phyloP scores from a whole-genome alignment of 2,329 filamentous ascomycete genomes.

The Cladosporium velox region DNA sequence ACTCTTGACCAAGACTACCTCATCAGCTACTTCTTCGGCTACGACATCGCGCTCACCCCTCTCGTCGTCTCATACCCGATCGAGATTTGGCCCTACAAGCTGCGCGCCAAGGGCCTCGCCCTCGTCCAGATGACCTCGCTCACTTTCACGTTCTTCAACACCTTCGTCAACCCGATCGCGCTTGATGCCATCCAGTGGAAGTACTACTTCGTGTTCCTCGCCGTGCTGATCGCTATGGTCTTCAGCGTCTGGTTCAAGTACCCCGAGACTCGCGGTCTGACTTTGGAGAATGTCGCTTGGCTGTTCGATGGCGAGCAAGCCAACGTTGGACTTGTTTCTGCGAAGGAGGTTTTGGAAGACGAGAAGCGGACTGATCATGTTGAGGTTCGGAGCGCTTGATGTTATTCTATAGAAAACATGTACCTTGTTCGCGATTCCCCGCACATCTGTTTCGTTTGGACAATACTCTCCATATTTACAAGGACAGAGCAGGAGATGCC shows the following conservation, averaged over 20 bases:
- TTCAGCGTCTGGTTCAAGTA: constrained; percentile 60
- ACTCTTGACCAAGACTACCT: neutral
- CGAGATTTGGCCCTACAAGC: constrained; percentile 51
- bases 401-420: neutral
- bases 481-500: neutral
- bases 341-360: neutral
- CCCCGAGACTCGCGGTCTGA: constrained; percentile 29
- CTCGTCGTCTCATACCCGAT: constrained; percentile 36
- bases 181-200: constrained; percentile 32
- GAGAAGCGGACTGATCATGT: neutral
- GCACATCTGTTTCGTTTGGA: neutral
- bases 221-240: constrained; percentile 31
- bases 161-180: constrained; percentile 39
- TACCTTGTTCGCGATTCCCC: neutral
- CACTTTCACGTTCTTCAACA: constrained; percentile 49
- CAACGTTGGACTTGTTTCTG: constrained; percentile 1
- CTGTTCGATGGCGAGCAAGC: constrained; percentile 40
- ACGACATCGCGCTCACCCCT: constrained; percentile 35
- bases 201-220: constrained; percentile 53
- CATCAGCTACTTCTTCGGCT: constrained; percentile 13
- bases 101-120: constrained; percentile 46
- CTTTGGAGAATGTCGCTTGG: constrained; percentile 48
- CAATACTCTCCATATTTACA: neutral
- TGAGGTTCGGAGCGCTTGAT: neutral
- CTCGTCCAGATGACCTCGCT: constrained; percentile 34